Conservation (phyloP, 208 protist genomes). For the Entamoeba histolytica region DNA sequence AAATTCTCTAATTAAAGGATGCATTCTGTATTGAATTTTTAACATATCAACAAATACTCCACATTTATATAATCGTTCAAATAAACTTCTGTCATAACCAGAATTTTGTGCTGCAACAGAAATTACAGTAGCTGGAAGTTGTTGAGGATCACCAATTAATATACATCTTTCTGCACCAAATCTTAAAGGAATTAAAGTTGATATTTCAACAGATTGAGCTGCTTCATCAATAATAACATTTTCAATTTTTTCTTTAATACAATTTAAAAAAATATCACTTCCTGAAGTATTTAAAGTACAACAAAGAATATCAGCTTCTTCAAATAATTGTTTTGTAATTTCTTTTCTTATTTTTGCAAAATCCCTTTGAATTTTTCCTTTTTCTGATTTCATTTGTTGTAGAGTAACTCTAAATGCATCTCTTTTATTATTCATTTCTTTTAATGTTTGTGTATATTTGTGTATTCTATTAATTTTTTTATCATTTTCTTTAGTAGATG, state of each 20-base stretch:
- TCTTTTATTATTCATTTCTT: not conserved
- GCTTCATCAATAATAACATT: conserved; percentile 17
- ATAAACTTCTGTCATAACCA: not conserved
- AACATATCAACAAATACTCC: not conserved
- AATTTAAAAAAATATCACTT: not conserved
- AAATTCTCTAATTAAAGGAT: not conserved
- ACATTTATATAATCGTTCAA: not conserved
- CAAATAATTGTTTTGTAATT: not conserved
- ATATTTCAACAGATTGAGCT: conserved; percentile 24
- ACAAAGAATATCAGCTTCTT: not conserved
- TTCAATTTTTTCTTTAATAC: not conserved
- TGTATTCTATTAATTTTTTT: not conserved
- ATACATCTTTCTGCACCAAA: conserved; percentile 39
- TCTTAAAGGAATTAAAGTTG: conserved; percentile 47
- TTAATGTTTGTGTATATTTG: not conserved
- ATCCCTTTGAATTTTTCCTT: not conserved
- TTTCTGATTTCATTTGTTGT: not conserved
- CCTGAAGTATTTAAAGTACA: not conserved
- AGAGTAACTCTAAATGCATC: not conserved
- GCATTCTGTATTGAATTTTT: not conserved
- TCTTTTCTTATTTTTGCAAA: not conserved
- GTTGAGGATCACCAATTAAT: conserved; percentile 57
- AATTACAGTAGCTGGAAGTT: conserved; percentile 60
- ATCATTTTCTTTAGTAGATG: not conserved
- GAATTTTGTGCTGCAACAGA: not conserved